phyloP scores from a whole-genome alignment of 2,329 filamentous ascomycete genomes.

The Trichoderma sp. region DNA sequence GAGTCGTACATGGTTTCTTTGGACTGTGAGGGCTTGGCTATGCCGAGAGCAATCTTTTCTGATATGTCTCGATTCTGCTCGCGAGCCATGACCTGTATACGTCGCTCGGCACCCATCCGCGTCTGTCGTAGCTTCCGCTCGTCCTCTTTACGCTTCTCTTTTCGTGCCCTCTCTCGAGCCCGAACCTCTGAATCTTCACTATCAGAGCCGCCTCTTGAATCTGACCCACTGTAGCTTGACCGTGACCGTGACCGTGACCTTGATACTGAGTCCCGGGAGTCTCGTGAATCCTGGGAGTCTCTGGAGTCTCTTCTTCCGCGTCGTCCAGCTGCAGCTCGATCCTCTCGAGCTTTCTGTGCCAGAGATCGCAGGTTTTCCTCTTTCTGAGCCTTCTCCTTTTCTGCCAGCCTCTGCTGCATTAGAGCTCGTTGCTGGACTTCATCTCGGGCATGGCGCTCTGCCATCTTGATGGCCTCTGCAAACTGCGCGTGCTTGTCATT shows the following conservation, averaged over 20 bases:
- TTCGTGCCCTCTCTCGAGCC: constrained; percentile 76
- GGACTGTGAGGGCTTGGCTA: constrained; percentile 91
- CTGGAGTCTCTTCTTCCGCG: constrained; percentile 45
- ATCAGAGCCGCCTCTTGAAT: constrained; percentile 51
- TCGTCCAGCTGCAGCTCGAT: constrained; percentile 62
- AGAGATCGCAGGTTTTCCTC: constrained; percentile 88
- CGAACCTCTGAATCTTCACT: constrained; percentile 72
- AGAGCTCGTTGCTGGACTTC: constrained; percentile 89
- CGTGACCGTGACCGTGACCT: constrained; percentile 46
- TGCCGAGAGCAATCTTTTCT: constrained; percentile 91
- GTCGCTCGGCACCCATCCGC: constrained; percentile 91
- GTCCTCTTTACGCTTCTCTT: constrained; percentile 78
- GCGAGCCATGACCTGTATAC: constrained; percentile 88
- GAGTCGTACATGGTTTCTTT: constrained; percentile 98
- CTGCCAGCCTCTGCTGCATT: constrained; percentile 95
- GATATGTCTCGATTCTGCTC: constrained; percentile 97
- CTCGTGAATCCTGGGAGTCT: constrained; percentile 45
- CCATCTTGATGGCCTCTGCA: constrained; percentile 90
- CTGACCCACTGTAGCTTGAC: constrained; percentile 57
- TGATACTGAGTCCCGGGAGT: constrained; percentile 38
- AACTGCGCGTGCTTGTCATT: constrained; percentile 99
- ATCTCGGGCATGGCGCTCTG: constrained; percentile 91
- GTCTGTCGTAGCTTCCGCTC: constrained; percentile 91
- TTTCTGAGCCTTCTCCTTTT: constrained; percentile 94
- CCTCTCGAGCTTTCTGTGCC: constrained; percentile 89